Evolutionary conservation across 768 basidiomycete genomes (phyloP), one percentile per base, ranked within the genome.

Genomic region (Auricularia sp.): DNA sequence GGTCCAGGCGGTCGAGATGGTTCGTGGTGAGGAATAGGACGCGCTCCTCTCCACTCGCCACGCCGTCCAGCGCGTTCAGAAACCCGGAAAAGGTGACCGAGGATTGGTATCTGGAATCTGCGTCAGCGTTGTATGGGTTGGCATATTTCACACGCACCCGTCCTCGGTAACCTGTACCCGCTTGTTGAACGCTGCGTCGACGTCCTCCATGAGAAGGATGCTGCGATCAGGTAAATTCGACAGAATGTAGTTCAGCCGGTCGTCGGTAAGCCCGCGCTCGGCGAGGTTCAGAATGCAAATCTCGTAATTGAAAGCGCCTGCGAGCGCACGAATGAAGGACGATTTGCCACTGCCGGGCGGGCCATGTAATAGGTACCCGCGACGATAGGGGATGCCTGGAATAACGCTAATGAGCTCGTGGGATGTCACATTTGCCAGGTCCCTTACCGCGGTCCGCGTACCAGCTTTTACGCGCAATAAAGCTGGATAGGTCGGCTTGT

Each of bases 1-100:
- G 89, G 75, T 99, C 97, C 39, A 99, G 84, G 67, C 81, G 82
- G 67, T 90, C 86, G 64, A 91, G 73, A 70, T 98, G 97, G 75
- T 99, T 99, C n/a, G 97, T 98, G 0, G 97, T 99, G 88, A 98
- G 91, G 77, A 99, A 99, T 39, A 99, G 85, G 73, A 99, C 89
- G 21, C 97, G 87, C 71, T 97, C 94, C 77, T 98, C 95, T 51
- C 94, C 92, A 10, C 96, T 97, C 4, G 94, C 96, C 34, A 99
- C 96, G 18, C 97, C 97, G 72, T 99, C 97, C 3, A 99, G 80
- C 13, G 95, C 94, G 70, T 99, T 99, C 51, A 99, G 78, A 72
- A 99, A 92, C 33, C 97, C 97, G 7, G 96, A 98, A 77, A 99
- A 98, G 3, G 97, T 98, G 42, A 99, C 89, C 11, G 90, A 90